phyloP scores from a whole-genome alignment of 805 yeast genomes.

The Danielia reshetovae region DNA sequence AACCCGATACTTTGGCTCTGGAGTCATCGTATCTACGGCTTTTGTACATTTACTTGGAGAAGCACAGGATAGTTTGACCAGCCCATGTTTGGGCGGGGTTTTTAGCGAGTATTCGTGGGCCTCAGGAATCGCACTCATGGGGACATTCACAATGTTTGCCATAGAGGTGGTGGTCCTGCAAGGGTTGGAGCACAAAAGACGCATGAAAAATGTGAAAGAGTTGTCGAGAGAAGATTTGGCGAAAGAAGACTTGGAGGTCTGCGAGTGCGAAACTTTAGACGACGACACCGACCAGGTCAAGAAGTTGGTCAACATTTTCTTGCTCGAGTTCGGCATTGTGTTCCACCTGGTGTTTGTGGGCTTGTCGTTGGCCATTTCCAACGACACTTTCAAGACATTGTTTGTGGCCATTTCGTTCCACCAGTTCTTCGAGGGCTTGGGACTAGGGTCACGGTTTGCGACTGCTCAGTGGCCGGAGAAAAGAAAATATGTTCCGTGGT shows the following conservation, averaged over 20 bases:
- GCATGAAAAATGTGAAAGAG: background rate
- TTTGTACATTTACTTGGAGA: constrained; percentile 34
- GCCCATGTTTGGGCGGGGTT: constrained; percentile 27
- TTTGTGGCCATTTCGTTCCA: constrained; percentile 29
- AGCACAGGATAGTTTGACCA: constrained; percentile 20
- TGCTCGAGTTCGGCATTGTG: constrained; percentile 31
- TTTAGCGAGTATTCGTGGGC: constrained; percentile 30
- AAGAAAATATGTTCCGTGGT: constrained; percentile 14
- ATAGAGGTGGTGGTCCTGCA: constrained; percentile 23
- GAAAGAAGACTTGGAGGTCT: too few species aligned
- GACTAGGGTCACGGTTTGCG: constrained; percentile 29
- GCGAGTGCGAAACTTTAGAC: background rate
- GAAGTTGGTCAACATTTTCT: constrained; percentile 10
- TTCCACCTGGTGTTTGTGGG: constrained; percentile 33
- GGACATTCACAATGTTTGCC: constrained; percentile 27
- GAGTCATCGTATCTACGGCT: constrained; percentile 35
- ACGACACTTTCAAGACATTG: constrained; percentile 25
- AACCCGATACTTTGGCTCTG: constrained; percentile 30
- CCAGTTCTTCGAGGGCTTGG: constrained; percentile 32
- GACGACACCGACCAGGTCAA: background rate
- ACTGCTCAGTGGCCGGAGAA: constrained; percentile 23
- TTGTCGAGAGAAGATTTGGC: too few species aligned
- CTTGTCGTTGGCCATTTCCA: constrained; percentile 29
- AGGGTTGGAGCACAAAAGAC: too few species aligned
- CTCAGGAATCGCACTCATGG: constrained; percentile 29